Conservation (phyloP, 306 rosid species). For the Vachellia pachyceras region DNA sequence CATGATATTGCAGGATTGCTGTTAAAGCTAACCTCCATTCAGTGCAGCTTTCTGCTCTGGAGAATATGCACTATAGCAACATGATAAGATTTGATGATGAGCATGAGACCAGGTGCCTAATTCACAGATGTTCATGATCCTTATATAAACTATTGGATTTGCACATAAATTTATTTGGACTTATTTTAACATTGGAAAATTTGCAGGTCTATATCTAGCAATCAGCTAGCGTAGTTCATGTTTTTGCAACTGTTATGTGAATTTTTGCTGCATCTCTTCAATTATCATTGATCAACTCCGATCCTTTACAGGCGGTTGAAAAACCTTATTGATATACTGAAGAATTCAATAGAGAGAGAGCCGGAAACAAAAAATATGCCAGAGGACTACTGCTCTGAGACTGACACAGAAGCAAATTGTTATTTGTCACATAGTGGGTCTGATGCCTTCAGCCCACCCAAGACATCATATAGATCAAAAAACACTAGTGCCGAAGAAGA, state of each 20-base stretch:
- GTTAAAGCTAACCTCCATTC: slow-evolving; percentile 67
- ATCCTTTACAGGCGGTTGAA: slow-evolving; percentile 72
- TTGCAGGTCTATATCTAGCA: slow-evolving; percentile 18
- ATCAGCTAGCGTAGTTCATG: slow-evolving; percentile 30
- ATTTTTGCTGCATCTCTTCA: slow-evolving; percentile 27
- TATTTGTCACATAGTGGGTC: slow-evolving; percentile 47
- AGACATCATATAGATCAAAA: slow-evolving; percentile 46
- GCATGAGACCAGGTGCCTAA: slow-evolving; percentile 77
- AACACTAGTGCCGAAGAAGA: slow-evolving; percentile 48
- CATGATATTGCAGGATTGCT: slow-evolving; percentile 68
- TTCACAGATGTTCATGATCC: slow-evolving; percentile 27
- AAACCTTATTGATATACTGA: slow-evolving; percentile 62
- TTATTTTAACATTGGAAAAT: neutral
- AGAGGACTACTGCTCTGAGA: slow-evolving; percentile 80
- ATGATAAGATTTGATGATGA: slow-evolving; percentile 83
- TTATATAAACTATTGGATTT: neutral
- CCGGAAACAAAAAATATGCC: slow-evolving; percentile 43
- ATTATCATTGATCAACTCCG: slow-evolving; percentile 30
- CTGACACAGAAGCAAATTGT: slow-evolving; percentile 69
- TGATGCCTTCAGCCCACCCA: slow-evolving; percentile 51
- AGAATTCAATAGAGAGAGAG: slow-evolving; percentile 47
- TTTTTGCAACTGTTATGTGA: slow-evolving; percentile 27
- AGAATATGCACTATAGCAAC: slow-evolving; percentile 91
- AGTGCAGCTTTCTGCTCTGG: slow-evolving; percentile 79
- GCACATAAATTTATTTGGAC: slow-evolving; percentile 31